phyloP scores from a whole-genome alignment of 345 rosid genomes.

The Eucalyptus grandis region DNA sequence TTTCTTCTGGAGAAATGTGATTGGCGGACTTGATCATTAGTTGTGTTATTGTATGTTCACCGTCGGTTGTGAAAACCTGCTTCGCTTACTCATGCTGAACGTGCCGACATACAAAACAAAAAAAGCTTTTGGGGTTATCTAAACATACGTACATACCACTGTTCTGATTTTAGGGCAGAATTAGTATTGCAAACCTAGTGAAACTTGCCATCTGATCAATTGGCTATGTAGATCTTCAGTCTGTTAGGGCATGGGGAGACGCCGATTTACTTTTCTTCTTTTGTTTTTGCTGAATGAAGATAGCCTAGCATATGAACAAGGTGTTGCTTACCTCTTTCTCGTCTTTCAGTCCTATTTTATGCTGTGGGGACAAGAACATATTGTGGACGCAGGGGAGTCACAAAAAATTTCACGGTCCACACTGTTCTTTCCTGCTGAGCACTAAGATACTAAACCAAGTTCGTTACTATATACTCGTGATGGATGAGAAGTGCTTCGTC shows the following conservation, averaged over 20 bases:
- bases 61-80: neutral
- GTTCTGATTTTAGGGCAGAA: neutral
- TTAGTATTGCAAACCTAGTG: neutral
- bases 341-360: neutral
- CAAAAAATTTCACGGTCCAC: neutral
- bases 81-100: neutral
- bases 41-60: neutral
- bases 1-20: neutral
- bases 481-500: neutral
- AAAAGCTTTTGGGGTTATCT: neutral
- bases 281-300: neutral
- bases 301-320: neutral
- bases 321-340: neutral
- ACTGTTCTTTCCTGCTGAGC: neutral
- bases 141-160: neutral
- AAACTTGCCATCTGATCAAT: neutral
- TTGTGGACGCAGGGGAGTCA: neutral
- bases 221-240: neutral
- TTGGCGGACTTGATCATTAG: neutral
- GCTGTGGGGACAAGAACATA: neutral
- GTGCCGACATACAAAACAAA: neutral
- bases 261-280: neutral
- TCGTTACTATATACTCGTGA: neutral
- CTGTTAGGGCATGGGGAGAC: neutral
- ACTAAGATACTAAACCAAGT: neutral